Base-by-base conservation (phyloP, 2,329 filamentous ascomycete genomes). In the Colletotrichum destructivum region DNA sequence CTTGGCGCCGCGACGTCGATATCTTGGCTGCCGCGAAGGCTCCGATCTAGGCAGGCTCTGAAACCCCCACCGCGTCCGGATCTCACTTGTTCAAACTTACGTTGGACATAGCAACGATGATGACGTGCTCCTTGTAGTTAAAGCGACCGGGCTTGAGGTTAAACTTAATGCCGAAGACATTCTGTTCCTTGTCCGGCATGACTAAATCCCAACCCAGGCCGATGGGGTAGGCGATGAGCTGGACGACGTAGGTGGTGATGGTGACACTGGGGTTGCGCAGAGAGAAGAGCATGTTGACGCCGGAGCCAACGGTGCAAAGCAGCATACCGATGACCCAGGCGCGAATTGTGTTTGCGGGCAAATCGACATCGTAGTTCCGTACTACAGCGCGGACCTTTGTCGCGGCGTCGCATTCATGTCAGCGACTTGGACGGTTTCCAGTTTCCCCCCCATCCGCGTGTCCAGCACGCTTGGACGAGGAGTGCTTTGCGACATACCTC, bases 81-180 rank as follows among this genome's bases (percentile, higher is more conserved):
- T 9, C 6, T 64, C 16, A 47, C 31, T 31, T 13, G 9, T 52
- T 38, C 38, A 21, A n/a, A 80, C 87, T 81, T 75, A 90, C 89
- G 78, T 90, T 90, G 2, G 89, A 90, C 89, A 91, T 91, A 78
- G 89, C 87, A 31, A 90, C 88, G 75, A 90, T 89, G 49, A 90
- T 81, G 62, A 89, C 87, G 76, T 90, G 88, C 76, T 91, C 89
- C 81, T 90, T 91, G 78, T 86, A 87, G 79, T 90, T 91, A 81
- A 90, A 91, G 23, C 84, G 86, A 21, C 88, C 88, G 0, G 88
- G 84, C 71, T 85, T 86, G 44, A 90, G 81, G 75, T 89, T 89
- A 78, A 89, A 89, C 72, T 85, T 87, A 72, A 88, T 69, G 18
- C 88, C 88, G 66, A 84, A 85, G 9, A 88, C 69, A 46, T 83